These are phyloP conservation scores for Exophiala viscosa DNA, from an alignment of 2,329 filamentous ascomycete species.

Conservation along the genomic window DNA sequence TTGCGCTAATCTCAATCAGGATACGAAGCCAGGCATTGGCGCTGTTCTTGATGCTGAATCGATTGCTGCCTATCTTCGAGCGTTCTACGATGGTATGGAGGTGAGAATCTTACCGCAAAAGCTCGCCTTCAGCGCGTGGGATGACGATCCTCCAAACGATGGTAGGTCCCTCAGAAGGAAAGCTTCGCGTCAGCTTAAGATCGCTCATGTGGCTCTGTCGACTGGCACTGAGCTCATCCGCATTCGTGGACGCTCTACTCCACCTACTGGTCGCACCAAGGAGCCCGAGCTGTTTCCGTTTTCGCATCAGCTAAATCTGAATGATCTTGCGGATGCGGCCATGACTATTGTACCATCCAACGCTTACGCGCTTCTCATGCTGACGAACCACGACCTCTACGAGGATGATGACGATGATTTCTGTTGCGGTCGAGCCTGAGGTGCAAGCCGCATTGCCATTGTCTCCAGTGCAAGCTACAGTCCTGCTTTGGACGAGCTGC, in stretches of 20 bases:
- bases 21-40: not conserved
- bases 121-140: constrained; percentile 52
- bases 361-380: constrained; percentile 56
- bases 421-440: constrained; percentile 64
- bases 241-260: constrained; percentile 50
- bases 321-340: constrained; percentile 58
- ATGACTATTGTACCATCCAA: constrained; percentile 53
- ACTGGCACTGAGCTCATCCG: constrained; percentile 41
- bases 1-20: not conserved
- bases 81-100: constrained; percentile 54
- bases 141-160: constrained; percentile 21
- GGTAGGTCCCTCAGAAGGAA: not conserved
- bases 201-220: constrained; percentile 46
- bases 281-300: constrained; percentile 34
- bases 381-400: constrained; percentile 62
- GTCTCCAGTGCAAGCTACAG: constrained; percentile 62
- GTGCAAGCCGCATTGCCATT: constrained; percentile 59
- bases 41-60: constrained; percentile 29
- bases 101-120: constrained; percentile 43
- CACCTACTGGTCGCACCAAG: constrained; percentile 34
- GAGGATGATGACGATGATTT: constrained; percentile 65
- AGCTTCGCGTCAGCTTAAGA: constrained; percentile 5
- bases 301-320: constrained; percentile 49
- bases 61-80: constrained; percentile 42
- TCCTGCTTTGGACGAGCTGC: constrained; percentile 43